Base-by-base conservation (phyloP, 2,329 filamentous ascomycete genomes). In the Verticillium dahliae region DNA sequence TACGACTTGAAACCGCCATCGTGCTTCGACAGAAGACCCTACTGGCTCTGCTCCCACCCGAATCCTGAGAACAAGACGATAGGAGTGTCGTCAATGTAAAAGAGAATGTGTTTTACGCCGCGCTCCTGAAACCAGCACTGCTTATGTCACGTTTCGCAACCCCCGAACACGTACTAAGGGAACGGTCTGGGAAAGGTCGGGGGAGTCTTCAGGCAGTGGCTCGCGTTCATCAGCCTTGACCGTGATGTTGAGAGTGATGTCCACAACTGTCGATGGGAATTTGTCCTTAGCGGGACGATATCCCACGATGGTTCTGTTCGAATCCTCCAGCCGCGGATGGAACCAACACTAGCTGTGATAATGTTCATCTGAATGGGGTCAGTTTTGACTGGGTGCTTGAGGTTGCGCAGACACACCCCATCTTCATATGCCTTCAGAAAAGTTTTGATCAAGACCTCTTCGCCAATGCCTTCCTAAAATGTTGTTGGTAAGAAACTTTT, bases 291-390 rank as follows among this genome's bases (percentile, higher is more conserved):
- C 73, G 7, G 74, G 69, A n/a, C 75, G 72, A 58, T 75, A 75
- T 10, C 69, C 69, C 33, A 73, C 62, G 37, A 66, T 65, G 3
- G 66, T 67, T 2, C 61, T 67, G 38, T 74, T 65, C 7, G 45
- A 56, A n/a, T 33, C 6, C 27, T 27, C 39, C 45, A 59, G 10
- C 57, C 38, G 33, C 27, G 18, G 27, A 38, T 18, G 27, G 35
- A 31, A 4, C 76, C 75, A 59, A 80, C 73, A 62, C 75, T 78
- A 22, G 73, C 71, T 3, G 76, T 77, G 57, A 81, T 80, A 38
- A 81, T 67, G 62, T 81, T 78, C 18, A 65, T 39, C 62, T 65
- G 6, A 57, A 38, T 11, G 6, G 11, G 6, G 39, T 31, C 18
- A 56, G 33, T 41, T 7, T 59, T 31, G 27, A 31, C 27, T 4